Base-by-base conservation (phyloP, 192 early-diverging fungal genomes). In the Backusella parvicylindrica region DNA sequence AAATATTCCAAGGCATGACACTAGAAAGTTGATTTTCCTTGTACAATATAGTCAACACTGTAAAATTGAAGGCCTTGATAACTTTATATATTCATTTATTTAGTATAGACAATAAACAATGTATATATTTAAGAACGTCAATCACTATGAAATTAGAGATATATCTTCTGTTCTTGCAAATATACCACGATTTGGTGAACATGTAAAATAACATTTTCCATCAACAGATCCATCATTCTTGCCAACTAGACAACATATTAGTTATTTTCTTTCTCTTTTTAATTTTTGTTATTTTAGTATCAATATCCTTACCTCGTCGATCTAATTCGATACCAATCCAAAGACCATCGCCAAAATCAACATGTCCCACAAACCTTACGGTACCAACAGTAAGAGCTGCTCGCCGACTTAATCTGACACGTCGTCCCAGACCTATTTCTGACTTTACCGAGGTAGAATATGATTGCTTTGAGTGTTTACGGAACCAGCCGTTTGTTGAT, bases 301-400 rank as follows among this genome's bases (percentile, higher is more conserved):
- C 6, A 50, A 21, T 50, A 28, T 60, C 53, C 53, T 68, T 73
- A 78, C 77, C 77, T 67, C 77, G 49, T 30, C 72, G 63, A 75
- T 94, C 92, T 2, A 97, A 84, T 77, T 96, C 97, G 1, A 98
- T 82, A 37, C 97, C 97, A 64, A 95, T 86, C 95, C 95, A 98
- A 63, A 81, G 77, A 15, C 97, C 97, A 0, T 89, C 35, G 3
- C 91, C 89, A 81, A 98, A 97, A 2, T 81, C 77, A 0, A 95
- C 96, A 18, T 75, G 47, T 0, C 96, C 97, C 11, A 89, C 82
- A 82, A 88, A 97, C 18, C 91, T 85, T 21, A 98, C 90, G 28
- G 82, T 88, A 9, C 92, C 93, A 18, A 78, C 65, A 32, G 75
- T 76, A 21, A 76, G 21, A 12, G 26, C 33, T 6, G 75, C 68